Base-by-base conservation (phyloP, 2,329 filamentous ascomycete genomes). In the Teratosphaeriaceae sp. region DNA sequence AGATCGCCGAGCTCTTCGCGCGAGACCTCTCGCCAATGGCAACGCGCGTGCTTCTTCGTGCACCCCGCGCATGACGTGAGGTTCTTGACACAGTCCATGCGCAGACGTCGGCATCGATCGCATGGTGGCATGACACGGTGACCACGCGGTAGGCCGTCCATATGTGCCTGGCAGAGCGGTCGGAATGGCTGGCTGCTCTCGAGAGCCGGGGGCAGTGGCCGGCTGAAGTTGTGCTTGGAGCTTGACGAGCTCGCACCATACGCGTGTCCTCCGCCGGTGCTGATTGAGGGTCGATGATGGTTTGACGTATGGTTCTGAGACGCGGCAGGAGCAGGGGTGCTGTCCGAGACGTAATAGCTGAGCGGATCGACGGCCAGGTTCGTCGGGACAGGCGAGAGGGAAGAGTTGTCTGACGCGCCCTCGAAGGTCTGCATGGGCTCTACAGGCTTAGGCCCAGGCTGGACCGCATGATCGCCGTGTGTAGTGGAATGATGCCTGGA, bases 11-110 rank as follows among this genome's bases (percentile, higher is more conserved):
- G 51, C 54, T 94, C 88, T 2, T 84, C 82, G 23, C 86, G 79
- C 13, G 79, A 80, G n/a, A 92, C 78, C 34, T 84, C 80, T 52
- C 82, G 85, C 88, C 88, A 94, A 12, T 80, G 82, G 62, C 88
- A 94, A 56, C 88, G 89, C 16, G 86, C 86, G 60, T 94, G 88
- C 61, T 94, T 94, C 62, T 86, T 89, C 0, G 88, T 94, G 63
- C 88, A 94, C 18, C 86, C 87, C 63, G 84, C 79, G 58, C 88
- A 94, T 7, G 87, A 86, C 0, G 87, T 94, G 29, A 92, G 71
- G 49, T 94, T 85, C 65, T 94, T 94, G 37, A 89, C 70, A 49
- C 88, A 94, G 45, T 87, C 79, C 67, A 88, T 85, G 51, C 85
- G 81, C 13, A 94, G 70, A 22, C 88, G 75, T 34, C 88, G 76